These are phyloP conservation scores for Hemisphaericaspora nanyangensis DNA, from an alignment of 805 yeast genomes.

Conservation along the genomic window DNA sequence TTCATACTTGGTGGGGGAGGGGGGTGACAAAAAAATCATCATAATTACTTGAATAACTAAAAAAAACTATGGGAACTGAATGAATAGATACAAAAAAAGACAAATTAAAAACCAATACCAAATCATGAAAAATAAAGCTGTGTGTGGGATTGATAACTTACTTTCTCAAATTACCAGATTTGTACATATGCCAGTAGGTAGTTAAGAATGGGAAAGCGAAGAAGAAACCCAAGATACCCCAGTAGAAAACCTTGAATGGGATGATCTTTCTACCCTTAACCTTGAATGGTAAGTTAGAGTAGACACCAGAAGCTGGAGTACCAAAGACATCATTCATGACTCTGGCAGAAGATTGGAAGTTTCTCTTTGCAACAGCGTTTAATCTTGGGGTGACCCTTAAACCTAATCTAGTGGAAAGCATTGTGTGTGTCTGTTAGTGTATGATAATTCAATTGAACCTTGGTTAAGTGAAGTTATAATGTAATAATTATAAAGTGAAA, in stretches of 20 bases:
- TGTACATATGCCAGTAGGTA: conserved; percentile 77
- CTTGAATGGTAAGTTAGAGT: conserved; percentile 91
- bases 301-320: conserved; percentile 58
- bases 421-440: conserved; percentile 5
- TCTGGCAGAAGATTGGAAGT: conserved; percentile 46
- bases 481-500: background rate
- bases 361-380: conserved; percentile 17
- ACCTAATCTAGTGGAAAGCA: conserved; percentile 21
- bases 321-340: conserved; percentile 33
- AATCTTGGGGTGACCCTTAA: conserved; percentile 10
- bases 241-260: conserved; percentile 80
- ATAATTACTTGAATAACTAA: too few relatives aligned
- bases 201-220: conserved; percentile 69
- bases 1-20: too few relatives aligned
- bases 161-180: conserved; percentile 67
- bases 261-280: conserved; percentile 83
- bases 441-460: background rate
- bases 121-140: too few relatives aligned
- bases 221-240: conserved; percentile 62
- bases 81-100: too few relatives aligned
- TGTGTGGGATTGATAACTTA: too few relatives aligned
- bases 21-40: too few relatives aligned
- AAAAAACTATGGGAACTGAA: too few relatives aligned
- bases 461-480: background rate
- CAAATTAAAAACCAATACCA: too few relatives aligned